Percentiles rank a stretch among this genome's conserved stretches.
phyloP scores from a whole-genome alignment of 1,139 yeast genomes.

The Hansenula lynferdii region DNA sequence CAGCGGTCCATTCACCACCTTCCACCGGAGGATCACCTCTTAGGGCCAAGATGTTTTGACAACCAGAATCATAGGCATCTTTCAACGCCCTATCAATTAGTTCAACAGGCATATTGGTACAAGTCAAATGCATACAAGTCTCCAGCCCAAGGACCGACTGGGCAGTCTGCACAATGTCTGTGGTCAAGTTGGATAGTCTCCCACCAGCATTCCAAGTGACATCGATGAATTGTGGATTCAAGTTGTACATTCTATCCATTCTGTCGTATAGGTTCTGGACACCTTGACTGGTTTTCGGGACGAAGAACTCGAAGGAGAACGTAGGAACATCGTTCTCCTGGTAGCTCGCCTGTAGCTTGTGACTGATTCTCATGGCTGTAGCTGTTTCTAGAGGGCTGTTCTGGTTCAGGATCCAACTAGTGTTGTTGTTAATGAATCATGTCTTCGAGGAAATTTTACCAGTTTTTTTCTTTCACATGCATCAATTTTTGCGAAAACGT shows the following conservation, averaged over 20 bases:
- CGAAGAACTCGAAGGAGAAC: constrained; percentile 94
- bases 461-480: constrained; percentile 1
- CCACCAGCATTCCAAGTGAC: constrained; percentile 99
- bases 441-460: not conserved
- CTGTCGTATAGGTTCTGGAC: constrained; percentile 93
- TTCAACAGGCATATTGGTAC: constrained; percentile 87
- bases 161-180: constrained; percentile 88
- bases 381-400: too few relatives aligned
- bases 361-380: constrained; percentile 30
- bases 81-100: constrained; percentile 82
- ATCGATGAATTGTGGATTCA: constrained; percentile 89
- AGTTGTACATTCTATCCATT: constrained; percentile 95
- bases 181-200: constrained; percentile 69
- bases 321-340: constrained; percentile 41
- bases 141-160: constrained; percentile 92
- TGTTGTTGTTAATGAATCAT: not conserved
- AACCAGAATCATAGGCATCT: constrained; percentile 86
- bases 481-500: not conserved
- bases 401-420: not conserved
- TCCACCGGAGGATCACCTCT: constrained; percentile 86
- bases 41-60: constrained; percentile 85
- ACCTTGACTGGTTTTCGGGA: constrained; percentile 97
- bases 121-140: constrained; percentile 97
- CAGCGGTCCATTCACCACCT: constrained; percentile 44
- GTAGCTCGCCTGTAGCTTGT: constrained; percentile 29